A percentile compares a stretch with the other conserved stretches of the same genome.
Conservation (phyloP, 805 yeast species). For the Myxozyma geophila region DNA sequence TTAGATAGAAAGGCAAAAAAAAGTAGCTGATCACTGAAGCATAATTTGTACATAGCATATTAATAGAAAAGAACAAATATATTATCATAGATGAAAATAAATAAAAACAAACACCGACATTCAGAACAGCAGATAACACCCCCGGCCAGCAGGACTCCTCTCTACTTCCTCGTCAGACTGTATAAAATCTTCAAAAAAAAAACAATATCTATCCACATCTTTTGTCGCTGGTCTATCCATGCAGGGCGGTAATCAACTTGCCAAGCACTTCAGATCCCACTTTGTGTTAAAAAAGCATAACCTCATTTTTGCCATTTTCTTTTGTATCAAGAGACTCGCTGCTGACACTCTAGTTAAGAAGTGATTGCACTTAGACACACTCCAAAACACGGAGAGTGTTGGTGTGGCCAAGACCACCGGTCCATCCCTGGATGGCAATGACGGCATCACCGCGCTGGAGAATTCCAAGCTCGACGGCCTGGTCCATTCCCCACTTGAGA, state of each 20-base stretch:
- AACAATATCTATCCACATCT: no score
- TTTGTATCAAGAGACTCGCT: background rate
- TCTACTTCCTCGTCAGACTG: no score
- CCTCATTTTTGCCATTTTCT: no score
- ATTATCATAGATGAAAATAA: no score
- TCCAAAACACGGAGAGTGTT: slow-evolving; percentile 93
- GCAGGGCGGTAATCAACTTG: no score
- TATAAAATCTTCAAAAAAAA: no score
- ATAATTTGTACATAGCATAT: background rate
- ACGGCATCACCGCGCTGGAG: slow-evolving; percentile 84
- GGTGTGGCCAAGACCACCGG: slow-evolving; percentile 98
- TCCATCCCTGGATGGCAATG: slow-evolving; percentile 98
- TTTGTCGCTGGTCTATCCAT: no score
- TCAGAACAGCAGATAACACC: no score
- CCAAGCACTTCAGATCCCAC: no score
- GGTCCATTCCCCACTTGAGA: slow-evolving; percentile 87
- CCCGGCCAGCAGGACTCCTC: no score
- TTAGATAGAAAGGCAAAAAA: background rate
- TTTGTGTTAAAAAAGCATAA: no score
- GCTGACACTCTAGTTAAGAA: background rate
- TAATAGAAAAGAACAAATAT: background rate
- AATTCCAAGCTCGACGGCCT: slow-evolving; percentile 86
- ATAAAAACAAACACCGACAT: no score
- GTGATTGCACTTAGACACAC: slow-evolving; percentile 31
- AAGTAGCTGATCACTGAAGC: background rate